These are phyloP conservation scores for Leucoagaricus sp. DNA, from an alignment of 1,284 basidiomycete genomes.

Conservation along the genomic window DNA sequence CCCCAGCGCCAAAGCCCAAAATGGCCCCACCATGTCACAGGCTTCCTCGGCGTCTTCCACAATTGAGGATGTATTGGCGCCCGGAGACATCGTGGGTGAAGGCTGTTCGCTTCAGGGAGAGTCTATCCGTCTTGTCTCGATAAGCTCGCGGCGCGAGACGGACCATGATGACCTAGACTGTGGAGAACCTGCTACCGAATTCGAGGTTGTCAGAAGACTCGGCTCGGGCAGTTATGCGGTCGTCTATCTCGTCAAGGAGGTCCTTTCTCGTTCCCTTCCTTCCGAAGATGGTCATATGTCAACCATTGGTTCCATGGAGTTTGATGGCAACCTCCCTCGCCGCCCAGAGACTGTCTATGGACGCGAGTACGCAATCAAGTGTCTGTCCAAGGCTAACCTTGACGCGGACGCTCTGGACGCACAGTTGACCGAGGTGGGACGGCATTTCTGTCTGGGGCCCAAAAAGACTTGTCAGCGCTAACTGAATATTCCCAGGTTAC, in stretches of 20 bases:
- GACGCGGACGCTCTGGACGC: conserved; percentile 83
- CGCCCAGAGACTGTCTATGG: conserved; percentile 60
- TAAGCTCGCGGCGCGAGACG: conserved; percentile 24
- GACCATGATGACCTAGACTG: conserved; percentile 29
- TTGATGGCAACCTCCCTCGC: conserved; percentile 47
- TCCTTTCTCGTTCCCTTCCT: conserved; percentile 60
- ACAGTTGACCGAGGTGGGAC: conserved; percentile 83
- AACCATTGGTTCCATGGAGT: conserved; percentile 57
- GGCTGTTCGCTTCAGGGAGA: conserved; percentile 66
- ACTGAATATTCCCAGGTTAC: conserved; percentile 58
- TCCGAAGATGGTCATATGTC: conserved; percentile 64
- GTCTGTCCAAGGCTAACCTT: conserved; percentile 91
- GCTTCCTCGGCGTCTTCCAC: conserved; percentile 41
- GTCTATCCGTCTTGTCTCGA: conserved; percentile 52
- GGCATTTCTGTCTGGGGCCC: conserved; percentile 5
- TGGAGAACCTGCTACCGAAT: conserved; percentile 59
- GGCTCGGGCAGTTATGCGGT: conserved; percentile 92
- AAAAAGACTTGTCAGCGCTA: conserved; percentile 8
- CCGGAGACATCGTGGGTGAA: conserved; percentile 71
- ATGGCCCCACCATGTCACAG: conserved; percentile 24
- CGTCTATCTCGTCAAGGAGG: conserved; percentile 91
- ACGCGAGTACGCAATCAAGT: conserved; percentile 94
- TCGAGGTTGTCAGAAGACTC: conserved; percentile 83
- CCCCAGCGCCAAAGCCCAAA: conserved; percentile 31
- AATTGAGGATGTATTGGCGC: conserved; percentile 65